Percentiles rank a stretch among this genome's conserved stretches.
Evolutionary conservation across 768 basidiomycete genomes (phyloP).

Genomic region (Coprinopsis cinerea): DNA sequence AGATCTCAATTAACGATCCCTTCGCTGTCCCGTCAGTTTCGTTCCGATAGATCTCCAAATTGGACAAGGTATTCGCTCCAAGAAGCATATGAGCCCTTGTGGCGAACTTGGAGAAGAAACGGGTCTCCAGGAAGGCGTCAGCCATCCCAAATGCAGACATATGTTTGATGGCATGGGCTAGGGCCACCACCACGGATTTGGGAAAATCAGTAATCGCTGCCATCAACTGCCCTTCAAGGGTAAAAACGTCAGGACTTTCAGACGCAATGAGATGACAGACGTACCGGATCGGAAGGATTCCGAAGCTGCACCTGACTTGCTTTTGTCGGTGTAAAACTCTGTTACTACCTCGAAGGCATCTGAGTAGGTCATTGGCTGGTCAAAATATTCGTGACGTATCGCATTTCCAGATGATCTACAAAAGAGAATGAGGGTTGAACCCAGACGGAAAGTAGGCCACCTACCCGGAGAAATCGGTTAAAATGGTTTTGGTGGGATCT

Average conservation of each 20-base stretch:
- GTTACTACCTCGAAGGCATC: constrained; percentile 66
- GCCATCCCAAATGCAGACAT: constrained; percentile 72
- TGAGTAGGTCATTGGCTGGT: constrained; percentile 49
- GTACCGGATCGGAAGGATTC: constrained; percentile 41
- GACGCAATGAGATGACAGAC: constrained; percentile 10
- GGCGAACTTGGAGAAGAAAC: constrained; percentile 75
- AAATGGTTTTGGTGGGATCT: constrained; percentile 66
- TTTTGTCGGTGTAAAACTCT: constrained; percentile 58
- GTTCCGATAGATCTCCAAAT: constrained; percentile 91
- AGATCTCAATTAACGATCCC: constrained; percentile 79
- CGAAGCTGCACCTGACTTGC: constrained; percentile 31
- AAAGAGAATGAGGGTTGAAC: neutral
- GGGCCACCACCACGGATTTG: constrained; percentile 58
- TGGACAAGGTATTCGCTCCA: constrained; percentile 80
- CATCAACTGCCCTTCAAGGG: constrained; percentile 49
- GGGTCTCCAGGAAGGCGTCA: constrained; percentile 69
- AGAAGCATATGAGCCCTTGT: constrained; percentile 81
- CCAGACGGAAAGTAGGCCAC: constrained; percentile 6
- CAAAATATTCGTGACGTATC: constrained; percentile 61
- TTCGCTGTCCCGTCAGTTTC: constrained; percentile 69
- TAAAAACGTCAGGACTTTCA: neutral
- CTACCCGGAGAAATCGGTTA: constrained; percentile 67
- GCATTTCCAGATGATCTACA: constrained; percentile 32
- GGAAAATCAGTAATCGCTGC: constrained; percentile 63
- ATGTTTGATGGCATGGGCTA: constrained; percentile 69